Conservation (phyloP, 2,329 filamentous ascomycete species). For the Penicillium freii region DNA sequence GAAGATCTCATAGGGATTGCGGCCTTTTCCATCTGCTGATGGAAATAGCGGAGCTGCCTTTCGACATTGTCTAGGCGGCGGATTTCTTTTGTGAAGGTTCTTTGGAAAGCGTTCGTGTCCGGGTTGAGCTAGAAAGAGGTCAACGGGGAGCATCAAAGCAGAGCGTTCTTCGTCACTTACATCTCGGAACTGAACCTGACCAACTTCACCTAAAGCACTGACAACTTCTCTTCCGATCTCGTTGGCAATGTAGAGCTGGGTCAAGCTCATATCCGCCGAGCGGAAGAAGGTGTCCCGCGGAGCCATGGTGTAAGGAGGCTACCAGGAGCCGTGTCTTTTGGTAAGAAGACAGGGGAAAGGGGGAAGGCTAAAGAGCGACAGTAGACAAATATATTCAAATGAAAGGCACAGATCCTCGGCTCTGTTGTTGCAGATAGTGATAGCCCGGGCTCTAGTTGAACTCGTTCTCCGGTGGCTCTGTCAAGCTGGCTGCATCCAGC, state of each 20-base stretch:
- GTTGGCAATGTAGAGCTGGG: conserved; percentile 98
- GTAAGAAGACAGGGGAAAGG: conserved; percentile 13
- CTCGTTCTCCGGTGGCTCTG: conserved; percentile 8
- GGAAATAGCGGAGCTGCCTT: conserved; percentile 94
- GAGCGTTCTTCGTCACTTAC: conserved; percentile 55
- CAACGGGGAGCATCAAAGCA: conserved; percentile 13
- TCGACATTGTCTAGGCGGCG: conserved; percentile 97
- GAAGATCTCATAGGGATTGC: conserved; percentile 82
- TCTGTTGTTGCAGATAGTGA: background rate
- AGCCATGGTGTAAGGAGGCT: conserved; percentile 52
- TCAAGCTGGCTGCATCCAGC: conserved; percentile 20
- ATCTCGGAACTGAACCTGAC: conserved; percentile 95
- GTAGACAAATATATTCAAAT: conserved; percentile 10
- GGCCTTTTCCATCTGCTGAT: conserved; percentile 91
- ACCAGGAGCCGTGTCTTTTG: conserved; percentile 22
- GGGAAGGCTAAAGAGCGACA: conserved; percentile 7
- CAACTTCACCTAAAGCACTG: conserved; percentile 91
- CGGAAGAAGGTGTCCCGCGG: conserved; percentile 93
- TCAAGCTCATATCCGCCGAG: conserved; percentile 99
- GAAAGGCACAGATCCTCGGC: conserved; percentile 18
- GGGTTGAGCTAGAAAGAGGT: conserved; percentile 71
- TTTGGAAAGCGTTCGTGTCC: conserved; percentile 89
- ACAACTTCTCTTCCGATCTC: conserved; percentile 98
- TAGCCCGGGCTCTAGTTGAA: background rate
- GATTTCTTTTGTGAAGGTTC: conserved; percentile 97